Conservation (phyloP, 192 early-diverging fungal species). For the Rhizophlyctis rosea region DNA sequence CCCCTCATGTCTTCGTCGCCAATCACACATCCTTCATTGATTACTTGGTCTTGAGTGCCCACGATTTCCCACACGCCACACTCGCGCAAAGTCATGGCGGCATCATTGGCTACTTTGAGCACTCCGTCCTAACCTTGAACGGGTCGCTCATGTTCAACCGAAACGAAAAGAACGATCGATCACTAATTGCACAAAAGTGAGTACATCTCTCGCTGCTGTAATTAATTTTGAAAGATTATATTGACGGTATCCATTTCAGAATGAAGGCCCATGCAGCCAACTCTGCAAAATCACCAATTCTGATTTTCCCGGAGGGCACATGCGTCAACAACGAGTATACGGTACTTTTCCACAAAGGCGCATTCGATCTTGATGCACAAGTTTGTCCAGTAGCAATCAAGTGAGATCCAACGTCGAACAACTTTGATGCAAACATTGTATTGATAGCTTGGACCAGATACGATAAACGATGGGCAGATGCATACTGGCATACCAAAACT, state of each 20-base stretch:
- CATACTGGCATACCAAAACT: slow-evolving; percentile 54
- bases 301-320: slow-evolving; percentile 59
- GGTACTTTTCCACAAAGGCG: slow-evolving; percentile 59
- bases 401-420: too few relatives aligned
- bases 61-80: slow-evolving; percentile 53
- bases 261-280: slow-evolving; percentile 47
- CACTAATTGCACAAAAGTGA: slow-evolving; percentile 41
- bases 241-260: too few relatives aligned
- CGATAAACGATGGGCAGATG: slow-evolving; percentile 52
- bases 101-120: slow-evolving; percentile 49
- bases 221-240: neutral
- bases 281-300: slow-evolving; percentile 36
- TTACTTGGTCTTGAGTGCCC: slow-evolving; percentile 46
- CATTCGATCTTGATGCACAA: slow-evolving; percentile 50
- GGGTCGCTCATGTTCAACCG: slow-evolving; percentile 51
- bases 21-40: slow-evolving; percentile 57
- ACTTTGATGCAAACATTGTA: too few relatives aligned
- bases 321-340: slow-evolving; percentile 61
- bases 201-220: neutral
- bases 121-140: slow-evolving; percentile 43
- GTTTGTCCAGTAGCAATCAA: slow-evolving; percentile 54
- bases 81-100: slow-evolving; percentile 49
- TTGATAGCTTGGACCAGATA: slow-evolving; percentile 26
- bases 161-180: slow-evolving; percentile 53
- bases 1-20: slow-evolving; percentile 54